phyloP scores from a whole-genome alignment of 352 stramenopile species.

The Globisporangium okanoganense region DNA sequence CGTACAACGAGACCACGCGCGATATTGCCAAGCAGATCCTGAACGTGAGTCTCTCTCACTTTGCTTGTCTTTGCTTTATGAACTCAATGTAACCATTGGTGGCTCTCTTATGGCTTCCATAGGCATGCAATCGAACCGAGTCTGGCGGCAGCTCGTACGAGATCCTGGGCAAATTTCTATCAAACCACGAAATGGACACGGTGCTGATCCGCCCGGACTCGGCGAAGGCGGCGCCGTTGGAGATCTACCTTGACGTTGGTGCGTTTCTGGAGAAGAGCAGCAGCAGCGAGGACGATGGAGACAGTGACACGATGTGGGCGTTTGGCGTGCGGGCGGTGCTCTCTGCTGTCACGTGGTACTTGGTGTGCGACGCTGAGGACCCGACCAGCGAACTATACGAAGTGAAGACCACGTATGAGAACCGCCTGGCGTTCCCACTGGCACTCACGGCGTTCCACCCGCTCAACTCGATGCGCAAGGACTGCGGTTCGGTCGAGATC shows the following conservation, averaged over 20 bases:
- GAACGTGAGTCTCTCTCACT: slow-evolving; percentile 16
- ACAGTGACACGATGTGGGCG: slow-evolving; percentile 27
- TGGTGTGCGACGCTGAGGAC: slow-evolving; percentile 64
- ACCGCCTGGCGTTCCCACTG: slow-evolving; percentile 55
- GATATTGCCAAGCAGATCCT: slow-evolving; percentile 35
- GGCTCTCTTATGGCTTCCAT: background rate
- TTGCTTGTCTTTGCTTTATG: background rate
- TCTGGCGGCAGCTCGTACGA: slow-evolving; percentile 72
- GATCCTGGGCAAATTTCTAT: slow-evolving; percentile 55
- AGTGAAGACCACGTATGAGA: slow-evolving; percentile 56
- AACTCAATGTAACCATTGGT: background rate
- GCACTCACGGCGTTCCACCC: slow-evolving; percentile 51
- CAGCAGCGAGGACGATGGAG: background rate
- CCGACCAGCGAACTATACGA: slow-evolving; percentile 54
- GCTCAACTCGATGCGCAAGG: slow-evolving; percentile 43
- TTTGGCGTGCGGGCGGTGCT: slow-evolving; percentile 60
- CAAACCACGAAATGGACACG: slow-evolving; percentile 43
- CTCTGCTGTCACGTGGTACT: slow-evolving; percentile 58
- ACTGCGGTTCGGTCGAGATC: slow-evolving; percentile 39
- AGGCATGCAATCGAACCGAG: slow-evolving; percentile 78
- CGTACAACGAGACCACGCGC: background rate
- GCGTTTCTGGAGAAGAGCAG: slow-evolving; percentile 32
- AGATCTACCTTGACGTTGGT: slow-evolving; percentile 55
- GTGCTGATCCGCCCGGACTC: slow-evolving; percentile 67
- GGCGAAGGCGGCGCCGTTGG: slow-evolving; percentile 49